A percentile compares a stretch with the other conserved stretches of the same genome.
These are phyloP conservation scores for Stagonosporopsis vannaccii DNA, from an alignment of 2,329 filamentous ascomycete species.

Conservation along the genomic window DNA sequence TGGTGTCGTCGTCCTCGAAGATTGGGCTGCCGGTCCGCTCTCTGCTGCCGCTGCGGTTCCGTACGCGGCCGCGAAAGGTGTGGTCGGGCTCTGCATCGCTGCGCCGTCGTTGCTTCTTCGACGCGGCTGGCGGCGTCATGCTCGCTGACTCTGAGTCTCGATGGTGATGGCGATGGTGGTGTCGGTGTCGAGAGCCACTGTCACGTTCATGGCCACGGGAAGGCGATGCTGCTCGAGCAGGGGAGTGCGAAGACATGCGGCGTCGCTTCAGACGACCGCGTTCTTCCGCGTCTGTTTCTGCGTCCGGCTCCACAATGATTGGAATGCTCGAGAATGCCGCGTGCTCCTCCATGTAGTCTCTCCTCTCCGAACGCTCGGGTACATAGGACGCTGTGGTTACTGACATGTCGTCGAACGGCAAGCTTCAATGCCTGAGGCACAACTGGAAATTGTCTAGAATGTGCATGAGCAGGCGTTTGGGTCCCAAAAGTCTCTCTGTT, in stretches of 20 bases:
- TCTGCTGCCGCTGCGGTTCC: slow-evolving; percentile 35
- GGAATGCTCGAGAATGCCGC: not conserved
- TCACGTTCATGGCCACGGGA: slow-evolving; percentile 46
- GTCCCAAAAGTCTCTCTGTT: not conserved
- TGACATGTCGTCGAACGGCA: slow-evolving; percentile 4
- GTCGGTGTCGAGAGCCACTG: slow-evolving; percentile 39
- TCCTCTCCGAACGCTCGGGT: not conserved
- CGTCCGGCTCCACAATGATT: slow-evolving; percentile 32
- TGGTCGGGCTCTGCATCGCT: slow-evolving; percentile 48
- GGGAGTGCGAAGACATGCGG: slow-evolving; percentile 39
- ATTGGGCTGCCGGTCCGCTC: slow-evolving; percentile 32
- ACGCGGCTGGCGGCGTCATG: slow-evolving; percentile 27
- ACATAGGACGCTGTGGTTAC: slow-evolving; percentile 8
- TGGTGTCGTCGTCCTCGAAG: slow-evolving; percentile 33
- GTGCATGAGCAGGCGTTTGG: slow-evolving; percentile 1
- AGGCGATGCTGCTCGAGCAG: slow-evolving; percentile 39
- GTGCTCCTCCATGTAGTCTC: slow-evolving; percentile 4
- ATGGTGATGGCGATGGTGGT: slow-evolving; percentile 44
- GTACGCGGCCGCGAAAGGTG: slow-evolving; percentile 41
- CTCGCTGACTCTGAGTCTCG: slow-evolving; percentile 36
- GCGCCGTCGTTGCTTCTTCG: slow-evolving; percentile 38
- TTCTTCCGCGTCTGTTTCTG: slow-evolving; percentile 35
- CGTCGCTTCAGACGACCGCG: slow-evolving; percentile 46
- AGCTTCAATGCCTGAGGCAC: slow-evolving; percentile 11
- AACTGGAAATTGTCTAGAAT: not conserved